Percentiles rank a stretch among this genome's conserved stretches.
phyloP scores from a whole-genome alignment of 768 basidiomycete genomes.

The Hydnomerulius pinastri region DNA sequence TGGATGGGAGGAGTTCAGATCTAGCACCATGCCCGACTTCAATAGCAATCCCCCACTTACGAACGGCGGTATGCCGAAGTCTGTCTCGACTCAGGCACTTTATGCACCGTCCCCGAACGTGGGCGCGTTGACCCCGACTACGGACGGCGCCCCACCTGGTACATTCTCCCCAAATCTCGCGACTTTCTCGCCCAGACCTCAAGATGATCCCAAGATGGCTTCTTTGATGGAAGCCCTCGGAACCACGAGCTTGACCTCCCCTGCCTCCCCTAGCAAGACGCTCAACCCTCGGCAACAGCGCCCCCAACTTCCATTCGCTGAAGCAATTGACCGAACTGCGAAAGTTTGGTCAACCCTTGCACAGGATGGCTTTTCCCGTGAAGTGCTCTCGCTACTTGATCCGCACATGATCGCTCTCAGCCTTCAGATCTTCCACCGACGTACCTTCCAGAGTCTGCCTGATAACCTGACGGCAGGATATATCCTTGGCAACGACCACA shows the following conservation, averaged over 20 bases:
- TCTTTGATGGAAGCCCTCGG: slow-evolving; percentile 51
- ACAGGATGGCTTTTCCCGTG: slow-evolving; percentile 67
- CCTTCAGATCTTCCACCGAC: slow-evolving; percentile 61
- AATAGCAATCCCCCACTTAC: slow-evolving; percentile 22
- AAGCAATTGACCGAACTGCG: slow-evolving; percentile 23
- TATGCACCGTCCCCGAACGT: slow-evolving; percentile 51
- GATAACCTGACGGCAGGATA: slow-evolving; percentile 52
- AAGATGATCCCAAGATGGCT: slow-evolving; percentile 38
- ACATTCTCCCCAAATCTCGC: slow-evolving; percentile 44
- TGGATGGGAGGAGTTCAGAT: slow-evolving; percentile 61
- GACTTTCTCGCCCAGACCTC: slow-evolving; percentile 57
- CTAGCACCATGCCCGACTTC: slow-evolving; percentile 50
- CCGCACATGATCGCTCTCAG: slow-evolving; percentile 61
- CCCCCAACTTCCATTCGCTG: slow-evolving; percentile 18
- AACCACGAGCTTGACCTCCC: slow-evolving; percentile 8
- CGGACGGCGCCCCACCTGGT: background rate
- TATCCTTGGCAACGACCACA: slow-evolving; percentile 37
- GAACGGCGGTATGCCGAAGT: slow-evolving; percentile 38
- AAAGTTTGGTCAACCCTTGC: slow-evolving; percentile 56
- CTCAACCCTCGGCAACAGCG: slow-evolving; percentile 26
- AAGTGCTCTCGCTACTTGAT: slow-evolving; percentile 65
- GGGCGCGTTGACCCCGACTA: slow-evolving; percentile 26
- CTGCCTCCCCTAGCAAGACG: slow-evolving; percentile 27
- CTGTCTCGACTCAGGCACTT: slow-evolving; percentile 56
- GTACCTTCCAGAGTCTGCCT: slow-evolving; percentile 51